Evolutionary conservation across 768 basidiomycete species (phyloP).

Genomic region (Amanita pseudoporphyria): DNA sequence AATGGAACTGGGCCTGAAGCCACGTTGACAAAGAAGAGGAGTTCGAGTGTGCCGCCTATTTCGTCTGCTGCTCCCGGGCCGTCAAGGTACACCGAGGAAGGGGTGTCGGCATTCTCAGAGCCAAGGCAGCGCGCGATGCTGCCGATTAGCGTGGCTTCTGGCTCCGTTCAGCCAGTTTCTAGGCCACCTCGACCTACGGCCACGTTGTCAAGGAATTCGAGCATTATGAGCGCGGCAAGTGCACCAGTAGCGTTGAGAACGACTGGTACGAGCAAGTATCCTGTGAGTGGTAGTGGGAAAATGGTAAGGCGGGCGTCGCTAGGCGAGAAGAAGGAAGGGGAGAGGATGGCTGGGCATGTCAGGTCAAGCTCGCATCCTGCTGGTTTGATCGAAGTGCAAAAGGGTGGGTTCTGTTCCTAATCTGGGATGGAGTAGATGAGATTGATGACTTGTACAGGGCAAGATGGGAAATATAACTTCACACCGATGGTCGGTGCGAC

Average conservation of each 20-base stretch:
- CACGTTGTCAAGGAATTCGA: constrained; percentile 21
- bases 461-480: neutral
- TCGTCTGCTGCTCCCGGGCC: neutral
- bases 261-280: constrained; percentile 8
- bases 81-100: neutral
- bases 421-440: neutral
- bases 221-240: constrained; percentile 22
- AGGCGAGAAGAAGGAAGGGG: neutral
- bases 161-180: neutral
- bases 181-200: neutral
- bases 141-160: neutral
- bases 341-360: neutral
- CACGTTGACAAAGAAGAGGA: constrained; percentile 12
- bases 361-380: constrained; percentile 1
- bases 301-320: constrained; percentile 11
- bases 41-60: constrained; percentile 7
- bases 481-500: neutral
- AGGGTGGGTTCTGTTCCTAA: neutral
- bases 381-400: neutral
- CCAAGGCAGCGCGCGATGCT: neutral
- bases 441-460: neutral
- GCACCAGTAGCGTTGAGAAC: constrained; percentile 13
- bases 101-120: neutral
- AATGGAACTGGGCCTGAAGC: neutral
- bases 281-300: constrained; percentile 15